Percentiles rank a stretch among this genome's conserved stretches.
Evolutionary conservation across 495 filamentous ascomycete genomes (phyloP).

Genomic region (Aspergillus sclerotioniger): DNA sequence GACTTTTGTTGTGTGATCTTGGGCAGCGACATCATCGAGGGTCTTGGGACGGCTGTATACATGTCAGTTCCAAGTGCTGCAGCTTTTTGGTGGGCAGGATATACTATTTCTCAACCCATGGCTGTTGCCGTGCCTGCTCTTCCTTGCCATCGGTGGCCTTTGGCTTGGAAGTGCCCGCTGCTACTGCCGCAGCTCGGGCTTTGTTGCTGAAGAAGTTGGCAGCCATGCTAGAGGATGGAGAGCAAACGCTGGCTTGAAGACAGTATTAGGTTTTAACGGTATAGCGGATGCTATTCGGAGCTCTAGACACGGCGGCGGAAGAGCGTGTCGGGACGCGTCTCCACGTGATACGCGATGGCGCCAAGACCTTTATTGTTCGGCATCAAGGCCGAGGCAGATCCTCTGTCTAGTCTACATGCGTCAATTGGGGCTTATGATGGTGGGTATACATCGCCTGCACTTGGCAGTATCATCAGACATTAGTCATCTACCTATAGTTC

Average conservation of each 20-base stretch:
- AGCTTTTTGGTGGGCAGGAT: conserved; percentile 17
- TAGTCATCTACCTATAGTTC: conserved; percentile 47
- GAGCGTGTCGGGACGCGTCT: conserved; percentile 36
- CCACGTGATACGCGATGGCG: conserved; percentile 38
- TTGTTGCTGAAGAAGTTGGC: conserved; percentile 94
- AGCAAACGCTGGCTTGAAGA: not conserved
- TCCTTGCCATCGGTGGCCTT: conserved; percentile 59
- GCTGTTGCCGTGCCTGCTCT: conserved; percentile 67
- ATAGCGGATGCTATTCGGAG: conserved; percentile 1
- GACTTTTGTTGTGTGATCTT: conserved; percentile 95
- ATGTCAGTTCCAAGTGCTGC: conserved; percentile 4
- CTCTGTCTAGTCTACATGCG: not conserved
- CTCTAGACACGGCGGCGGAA: conserved; percentile 20
- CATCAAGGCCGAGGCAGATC: conserved; percentile 2
- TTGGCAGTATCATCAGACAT: not conserved
- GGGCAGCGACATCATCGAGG: conserved; percentile 90
- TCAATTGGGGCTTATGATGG: not conserved
- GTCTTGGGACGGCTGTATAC: conserved; percentile 81
- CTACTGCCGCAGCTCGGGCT: conserved; percentile 80
- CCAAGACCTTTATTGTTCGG: conserved; percentile 17
- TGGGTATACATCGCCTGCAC: not conserved
- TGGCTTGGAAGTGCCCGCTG: conserved; percentile 45
- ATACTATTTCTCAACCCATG: conserved; percentile 99
- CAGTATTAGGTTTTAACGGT: conserved; percentile 2
- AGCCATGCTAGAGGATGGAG: conserved; percentile 27